Evolutionary conservation across 2,329 filamentous ascomycete genomes (phyloP).

Genomic region (Sclerotinia glacialis): DNA sequence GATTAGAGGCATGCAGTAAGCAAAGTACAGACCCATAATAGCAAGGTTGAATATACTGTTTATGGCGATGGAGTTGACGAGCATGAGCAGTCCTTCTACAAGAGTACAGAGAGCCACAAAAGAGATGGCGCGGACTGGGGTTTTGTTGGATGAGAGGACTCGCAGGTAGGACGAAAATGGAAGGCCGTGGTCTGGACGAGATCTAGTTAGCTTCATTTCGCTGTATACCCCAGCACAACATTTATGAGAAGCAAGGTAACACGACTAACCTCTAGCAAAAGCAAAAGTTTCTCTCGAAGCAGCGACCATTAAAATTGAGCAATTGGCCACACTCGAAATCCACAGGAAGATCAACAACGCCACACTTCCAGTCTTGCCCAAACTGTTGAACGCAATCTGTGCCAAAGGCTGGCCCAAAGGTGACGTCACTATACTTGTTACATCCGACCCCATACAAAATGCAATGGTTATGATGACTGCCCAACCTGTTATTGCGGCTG

Average conservation of each 20-base stretch:
- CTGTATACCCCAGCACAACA: background rate
- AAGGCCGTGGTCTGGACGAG: constrained; percentile 36
- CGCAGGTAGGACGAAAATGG: constrained; percentile 36
- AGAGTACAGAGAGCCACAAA: constrained; percentile 36
- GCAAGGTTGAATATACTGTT: constrained; percentile 40
- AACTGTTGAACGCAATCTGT: constrained; percentile 57
- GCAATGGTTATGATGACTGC: constrained; percentile 57
- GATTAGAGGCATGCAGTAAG: constrained; percentile 40
- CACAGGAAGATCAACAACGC: constrained; percentile 37
- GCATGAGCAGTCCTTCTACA: constrained; percentile 39
- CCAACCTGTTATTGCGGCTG: constrained; percentile 46
- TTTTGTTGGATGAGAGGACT: constrained; percentile 35
- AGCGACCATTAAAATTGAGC: constrained; percentile 40
- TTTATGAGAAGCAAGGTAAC: background rate
- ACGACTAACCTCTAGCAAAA: constrained; percentile 35
- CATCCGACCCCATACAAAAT: constrained; percentile 53
- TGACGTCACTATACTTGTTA: constrained; percentile 46
- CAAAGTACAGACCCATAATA: constrained; percentile 40
- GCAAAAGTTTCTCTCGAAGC: constrained; percentile 39
- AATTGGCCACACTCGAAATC: constrained; percentile 37
- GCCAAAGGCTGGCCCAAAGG: constrained; percentile 52
- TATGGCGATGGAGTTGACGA: constrained; percentile 39
- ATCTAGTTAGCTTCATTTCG: constrained; percentile 3
- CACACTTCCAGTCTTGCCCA: constrained; percentile 52
- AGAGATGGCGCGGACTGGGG: constrained; percentile 36